Conservation (phyloP, 441 rosid species). For the Macaranga tanarius region DNA sequence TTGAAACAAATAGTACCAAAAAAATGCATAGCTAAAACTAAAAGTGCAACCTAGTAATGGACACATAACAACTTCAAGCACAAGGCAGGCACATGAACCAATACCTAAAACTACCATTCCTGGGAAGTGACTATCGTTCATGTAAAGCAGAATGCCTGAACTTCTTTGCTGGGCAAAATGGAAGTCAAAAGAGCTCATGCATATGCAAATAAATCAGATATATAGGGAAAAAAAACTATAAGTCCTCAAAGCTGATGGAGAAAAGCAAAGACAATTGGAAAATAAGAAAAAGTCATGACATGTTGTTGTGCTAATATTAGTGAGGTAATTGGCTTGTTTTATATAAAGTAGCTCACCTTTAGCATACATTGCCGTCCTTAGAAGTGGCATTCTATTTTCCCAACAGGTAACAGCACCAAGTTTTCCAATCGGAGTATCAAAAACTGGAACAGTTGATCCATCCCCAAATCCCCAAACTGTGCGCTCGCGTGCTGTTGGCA, state of each 20-base stretch:
- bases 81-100: background rate
- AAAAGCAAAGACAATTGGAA: background rate
- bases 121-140: background rate
- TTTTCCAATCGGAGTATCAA: slow-evolving; percentile 77
- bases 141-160: background rate
- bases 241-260: background rate
- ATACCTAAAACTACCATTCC: background rate
- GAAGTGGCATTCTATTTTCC: slow-evolving; percentile 95
- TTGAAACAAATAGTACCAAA: too few species aligned
- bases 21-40: background rate
- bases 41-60: background rate
- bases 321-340: background rate
- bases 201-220: background rate
- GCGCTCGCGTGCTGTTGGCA: slow-evolving; percentile 92
- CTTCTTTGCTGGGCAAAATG: background rate
- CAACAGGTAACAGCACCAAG: slow-evolving; percentile 92
- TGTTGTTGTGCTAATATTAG: background rate
- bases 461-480: slow-evolving; percentile 95
- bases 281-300: background rate
- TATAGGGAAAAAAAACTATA: background rate
- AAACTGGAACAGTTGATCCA: slow-evolving; percentile 85
- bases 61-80: background rate
- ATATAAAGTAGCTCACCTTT: slow-evolving; percentile 53
- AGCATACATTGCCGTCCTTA: slow-evolving; percentile 90
- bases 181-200: background rate